Conservation (phyloP, 768 basidiomycete genomes). For the Lactifluus subvellereus region DNA sequence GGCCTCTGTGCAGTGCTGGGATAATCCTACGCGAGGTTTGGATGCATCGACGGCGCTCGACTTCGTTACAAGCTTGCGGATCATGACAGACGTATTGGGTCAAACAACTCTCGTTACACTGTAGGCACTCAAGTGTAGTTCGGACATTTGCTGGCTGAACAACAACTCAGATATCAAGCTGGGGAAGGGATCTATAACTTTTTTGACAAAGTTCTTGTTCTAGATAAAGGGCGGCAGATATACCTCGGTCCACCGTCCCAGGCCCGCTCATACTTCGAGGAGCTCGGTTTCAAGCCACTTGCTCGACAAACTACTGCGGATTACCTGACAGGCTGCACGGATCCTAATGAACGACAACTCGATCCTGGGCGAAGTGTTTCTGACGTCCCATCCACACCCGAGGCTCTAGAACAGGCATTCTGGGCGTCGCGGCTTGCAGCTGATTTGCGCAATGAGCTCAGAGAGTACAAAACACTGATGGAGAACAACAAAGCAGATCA, state of each 20-base stretch:
- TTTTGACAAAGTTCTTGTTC: constrained; percentile 85
- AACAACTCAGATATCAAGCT: constrained; percentile 43
- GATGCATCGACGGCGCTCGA: constrained; percentile 88
- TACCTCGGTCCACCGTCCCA: constrained; percentile 71
- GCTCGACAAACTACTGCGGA: constrained; percentile 84
- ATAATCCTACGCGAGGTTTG: constrained; percentile 75
- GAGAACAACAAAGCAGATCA: constrained; percentile 60
- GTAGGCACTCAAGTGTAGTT: constrained; percentile 33
- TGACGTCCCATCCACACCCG: constrained; percentile 61
- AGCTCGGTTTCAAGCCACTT: constrained; percentile 63
- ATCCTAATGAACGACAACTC: constrained; percentile 77
- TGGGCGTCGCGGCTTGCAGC: constrained; percentile 40
- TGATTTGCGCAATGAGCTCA: constrained; percentile 41
- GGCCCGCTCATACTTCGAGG: constrained; percentile 75
- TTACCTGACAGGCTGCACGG: constrained; percentile 77
- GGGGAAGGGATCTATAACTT: constrained; percentile 70
- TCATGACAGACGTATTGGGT: constrained; percentile 78
- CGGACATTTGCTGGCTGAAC: neutral
- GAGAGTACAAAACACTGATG: constrained; percentile 50
- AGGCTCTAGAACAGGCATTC: constrained; percentile 61
- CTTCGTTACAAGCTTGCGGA: constrained; percentile 69
- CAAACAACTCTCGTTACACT: constrained; percentile 78
- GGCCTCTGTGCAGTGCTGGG: constrained; percentile 77
- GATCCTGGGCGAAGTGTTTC: constrained; percentile 48
- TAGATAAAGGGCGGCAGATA: constrained; percentile 75